Base-by-base conservation (phyloP, 495 filamentous ascomycete species). In the Mycothermus thermophilus region DNA sequence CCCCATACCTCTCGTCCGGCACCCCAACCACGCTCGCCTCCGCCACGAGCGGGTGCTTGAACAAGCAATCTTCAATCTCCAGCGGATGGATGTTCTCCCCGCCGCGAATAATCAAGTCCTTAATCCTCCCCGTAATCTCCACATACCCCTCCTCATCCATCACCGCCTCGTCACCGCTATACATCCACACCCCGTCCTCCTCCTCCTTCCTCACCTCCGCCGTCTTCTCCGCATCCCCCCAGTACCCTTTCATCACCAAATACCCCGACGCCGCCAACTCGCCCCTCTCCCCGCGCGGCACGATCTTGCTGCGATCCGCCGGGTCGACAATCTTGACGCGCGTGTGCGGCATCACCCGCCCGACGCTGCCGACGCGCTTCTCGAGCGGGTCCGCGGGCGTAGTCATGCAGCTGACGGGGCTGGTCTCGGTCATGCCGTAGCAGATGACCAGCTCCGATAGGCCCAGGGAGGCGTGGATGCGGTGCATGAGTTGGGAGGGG, bases 341-440 rank as follows among this genome's bases (percentile, higher is more conserved):
- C 4, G 61, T 66, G 30, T 97, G 84, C 13, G 87, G 85, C 58
- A 95, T 72, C 0, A 79, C 63, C 20, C 67, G 58, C 1, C 90
- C 90, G 0, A 95, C 83, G 10, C 69, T 80, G 26, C 74, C 64
- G 21, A 88, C 75, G 7, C 90, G 64, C 50, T 84, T 83, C n/a
- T 69, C 70, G 4, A 88, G 60, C 1, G 86, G 78, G 49, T 95
- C 90, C 25, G 75, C 59, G 0, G 80, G 88, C 0, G 79, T 71
- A 1, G 88, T 97, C 88, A 95, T 95, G 29, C 72, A 74, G 26
- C 74, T 80, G 1, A 93, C 86, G n/a, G 90, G 90, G 30, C 73
- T 78, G 0, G 90, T 97, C 58, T 97, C 90, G 10, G 90, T 97
- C 90, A 97, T 97, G 24, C 86, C 90, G 55, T 97, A 97, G 63